Conservation (phyloP, 805 yeast genomes). For the Spathaspora boniae region DNA sequence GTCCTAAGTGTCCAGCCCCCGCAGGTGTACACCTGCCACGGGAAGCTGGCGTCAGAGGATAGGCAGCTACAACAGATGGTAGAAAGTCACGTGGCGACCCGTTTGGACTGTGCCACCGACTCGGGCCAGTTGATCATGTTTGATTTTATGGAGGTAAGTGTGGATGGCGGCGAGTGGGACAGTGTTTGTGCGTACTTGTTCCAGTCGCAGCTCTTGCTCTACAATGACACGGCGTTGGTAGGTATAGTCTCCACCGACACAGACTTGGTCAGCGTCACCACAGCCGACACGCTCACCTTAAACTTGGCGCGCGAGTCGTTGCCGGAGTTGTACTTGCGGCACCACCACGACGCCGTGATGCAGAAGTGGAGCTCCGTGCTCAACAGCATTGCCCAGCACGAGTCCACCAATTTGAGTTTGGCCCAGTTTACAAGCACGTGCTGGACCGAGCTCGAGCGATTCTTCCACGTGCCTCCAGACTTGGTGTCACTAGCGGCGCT, state of each 20-base stretch:
- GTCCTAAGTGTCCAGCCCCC: constrained; percentile 8
- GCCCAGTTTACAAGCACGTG: constrained; percentile 50
- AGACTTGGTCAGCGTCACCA: constrained; percentile 30
- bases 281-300: constrained; percentile 23
- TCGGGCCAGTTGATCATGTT: constrained; percentile 33
- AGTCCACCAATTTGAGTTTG: constrained; percentile 25
- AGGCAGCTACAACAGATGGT: constrained; percentile 5
- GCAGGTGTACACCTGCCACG: not conserved
- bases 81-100: constrained; percentile 2
- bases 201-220: constrained; percentile 24
- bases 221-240: constrained; percentile 22
- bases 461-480: constrained; percentile 34
- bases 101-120: constrained; percentile 3
- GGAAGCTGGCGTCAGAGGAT: constrained; percentile 2
- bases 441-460: constrained; percentile 40
- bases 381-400: constrained; percentile 14
- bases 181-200: constrained; percentile 30
- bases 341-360: constrained; percentile 25
- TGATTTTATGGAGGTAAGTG: constrained; percentile 41
- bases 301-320: constrained; percentile 37
- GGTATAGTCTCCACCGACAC: constrained; percentile 39
- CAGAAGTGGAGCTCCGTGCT: constrained; percentile 41
- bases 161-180: constrained; percentile 44
- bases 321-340: constrained; percentile 42
- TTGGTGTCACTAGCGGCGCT: constrained; percentile 34